Conservation (phyloP, 2,329 filamentous ascomycete species). For the Bimuria novae-zelandiae region DNA sequence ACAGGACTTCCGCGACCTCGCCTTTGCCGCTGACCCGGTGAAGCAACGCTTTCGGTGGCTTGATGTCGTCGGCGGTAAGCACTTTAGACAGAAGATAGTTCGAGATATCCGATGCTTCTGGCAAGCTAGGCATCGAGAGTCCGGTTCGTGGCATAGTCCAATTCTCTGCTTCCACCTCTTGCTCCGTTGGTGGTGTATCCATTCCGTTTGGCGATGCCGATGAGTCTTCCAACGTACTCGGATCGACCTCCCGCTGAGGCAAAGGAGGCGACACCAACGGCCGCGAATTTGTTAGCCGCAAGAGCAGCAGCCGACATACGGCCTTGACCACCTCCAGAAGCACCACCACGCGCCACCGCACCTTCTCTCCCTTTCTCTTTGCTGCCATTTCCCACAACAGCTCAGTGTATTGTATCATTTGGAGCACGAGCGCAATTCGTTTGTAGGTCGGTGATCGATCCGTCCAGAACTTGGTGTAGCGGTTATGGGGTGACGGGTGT, state of each 20-base stretch:
- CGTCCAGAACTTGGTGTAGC: constrained; percentile 68
- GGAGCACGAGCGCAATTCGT: constrained; percentile 78
- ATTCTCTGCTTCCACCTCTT: constrained; percentile 50
- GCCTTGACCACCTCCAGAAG: constrained; percentile 86
- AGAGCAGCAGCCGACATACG: constrained; percentile 76
- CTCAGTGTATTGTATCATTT: constrained; percentile 93
- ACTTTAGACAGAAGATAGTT: constrained; percentile 88
- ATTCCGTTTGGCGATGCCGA: constrained; percentile 53
- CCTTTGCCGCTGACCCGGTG: constrained; percentile 75
- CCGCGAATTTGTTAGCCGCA: constrained; percentile 81
- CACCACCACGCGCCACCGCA: constrained; percentile 86
- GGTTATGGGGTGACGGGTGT: constrained; percentile 61
- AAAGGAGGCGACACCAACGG: constrained; percentile 82
- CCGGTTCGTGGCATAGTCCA: constrained; percentile 97
- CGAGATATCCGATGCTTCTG: constrained; percentile 79
- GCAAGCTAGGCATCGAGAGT: constrained; percentile 80
- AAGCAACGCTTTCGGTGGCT: constrained; percentile 84
- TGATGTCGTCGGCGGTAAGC: constrained; percentile 94
- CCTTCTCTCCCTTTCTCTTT: constrained; percentile 78
- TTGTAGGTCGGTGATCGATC: constrained; percentile 72
- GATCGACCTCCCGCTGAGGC: constrained; percentile 82
- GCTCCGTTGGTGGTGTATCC: constrained; percentile 50
- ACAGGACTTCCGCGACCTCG: constrained; percentile 84
- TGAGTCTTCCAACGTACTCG: constrained; percentile 61
- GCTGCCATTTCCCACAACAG: constrained; percentile 97